These are phyloP conservation scores for Pelargonium myrrhifolium DNA, from an alignment of 441 rosid species.

Conservation along the genomic window DNA sequence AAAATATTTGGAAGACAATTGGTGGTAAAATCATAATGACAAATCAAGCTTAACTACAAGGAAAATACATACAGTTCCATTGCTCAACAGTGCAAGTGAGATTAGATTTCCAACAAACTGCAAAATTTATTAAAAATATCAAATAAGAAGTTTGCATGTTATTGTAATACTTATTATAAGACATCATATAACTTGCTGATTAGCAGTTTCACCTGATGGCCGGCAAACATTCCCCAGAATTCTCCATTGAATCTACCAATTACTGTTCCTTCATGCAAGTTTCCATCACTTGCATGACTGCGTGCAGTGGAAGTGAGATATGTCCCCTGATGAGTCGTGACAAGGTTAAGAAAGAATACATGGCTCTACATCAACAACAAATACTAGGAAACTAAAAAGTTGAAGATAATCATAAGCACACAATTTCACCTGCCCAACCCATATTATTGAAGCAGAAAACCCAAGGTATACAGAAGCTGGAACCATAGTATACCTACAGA, in stretches of 20 bases:
- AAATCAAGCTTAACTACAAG: conserved; percentile 7
- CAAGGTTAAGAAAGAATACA: conserved; percentile 7
- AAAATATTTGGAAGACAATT: neutral
- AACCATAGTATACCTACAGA: conserved; percentile 71
- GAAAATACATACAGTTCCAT: conserved; percentile 40
- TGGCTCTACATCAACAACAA: conserved; percentile 5
- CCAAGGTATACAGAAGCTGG: conserved; percentile 85
- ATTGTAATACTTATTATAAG: conserved; percentile 6
- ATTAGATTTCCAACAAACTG: conserved; percentile 87
- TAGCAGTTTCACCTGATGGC: conserved; percentile 59
- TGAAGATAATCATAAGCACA: conserved; percentile 14
- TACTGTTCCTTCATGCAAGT: conserved; percentile 61
- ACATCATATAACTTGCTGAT: neutral
- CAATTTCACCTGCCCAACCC: conserved; percentile 81
- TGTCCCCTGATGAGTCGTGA: conserved; percentile 54
- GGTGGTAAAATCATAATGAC: neutral
- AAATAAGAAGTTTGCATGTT: conserved; percentile 6
- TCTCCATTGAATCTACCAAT: conserved; percentile 87
- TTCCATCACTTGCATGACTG: conserved; percentile 52
- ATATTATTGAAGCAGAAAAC: conserved; percentile 79
- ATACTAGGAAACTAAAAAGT: conserved; percentile 1
- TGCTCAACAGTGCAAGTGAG: conserved; percentile 60
- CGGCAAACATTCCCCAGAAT: conserved; percentile 81
- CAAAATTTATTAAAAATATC: conserved; percentile 18
- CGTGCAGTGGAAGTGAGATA: conserved; percentile 81